A percentile compares a stretch with the other conserved stretches of the same genome.
Evolutionary conservation across 164 flowering plant genomes (phyloP).

Genomic region (Magnolia sinica): DNA sequence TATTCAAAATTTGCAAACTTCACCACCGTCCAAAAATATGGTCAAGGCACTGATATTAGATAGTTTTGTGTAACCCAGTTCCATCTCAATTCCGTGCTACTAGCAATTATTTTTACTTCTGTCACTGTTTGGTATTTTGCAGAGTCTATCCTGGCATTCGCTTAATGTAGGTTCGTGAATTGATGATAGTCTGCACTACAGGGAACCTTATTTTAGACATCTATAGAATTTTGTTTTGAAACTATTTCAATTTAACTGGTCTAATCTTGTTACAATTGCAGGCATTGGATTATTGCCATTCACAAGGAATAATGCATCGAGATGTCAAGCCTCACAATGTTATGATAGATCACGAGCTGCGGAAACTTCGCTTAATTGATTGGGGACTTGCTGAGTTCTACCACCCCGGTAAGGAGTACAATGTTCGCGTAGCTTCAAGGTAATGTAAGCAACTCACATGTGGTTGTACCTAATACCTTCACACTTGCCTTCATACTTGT

Average conservation of each 20-base stretch:
- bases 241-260: background rate
- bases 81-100: too few species aligned
- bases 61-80: too few species aligned
- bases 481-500: background rate
- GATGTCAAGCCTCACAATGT: constrained; percentile 87
- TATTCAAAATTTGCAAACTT: too few species aligned
- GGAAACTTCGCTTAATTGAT: constrained; percentile 73
- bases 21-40: too few species aligned
- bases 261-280: constrained; percentile 14
- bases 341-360: constrained; percentile 73
- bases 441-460: constrained; percentile 4
- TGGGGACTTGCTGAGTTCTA: constrained; percentile 83
- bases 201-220: too few species aligned
- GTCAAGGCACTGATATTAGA: too few species aligned
- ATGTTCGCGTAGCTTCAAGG: constrained; percentile 86
- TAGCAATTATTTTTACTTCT: too few species aligned
- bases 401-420: constrained; percentile 79
- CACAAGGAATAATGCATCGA: constrained; percentile 82
- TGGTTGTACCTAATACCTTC: background rate
- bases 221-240: too few species aligned
- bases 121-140: too few species aligned
- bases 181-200: too few species aligned
- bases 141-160: too few species aligned
- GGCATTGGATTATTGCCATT: constrained; percentile 79
- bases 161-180: too few species aligned